A percentile compares a stretch with the other conserved stretches of the same genome.
Conservation (phyloP, 2,329 filamentous ascomycete species). For the Penicillium nordicum region DNA sequence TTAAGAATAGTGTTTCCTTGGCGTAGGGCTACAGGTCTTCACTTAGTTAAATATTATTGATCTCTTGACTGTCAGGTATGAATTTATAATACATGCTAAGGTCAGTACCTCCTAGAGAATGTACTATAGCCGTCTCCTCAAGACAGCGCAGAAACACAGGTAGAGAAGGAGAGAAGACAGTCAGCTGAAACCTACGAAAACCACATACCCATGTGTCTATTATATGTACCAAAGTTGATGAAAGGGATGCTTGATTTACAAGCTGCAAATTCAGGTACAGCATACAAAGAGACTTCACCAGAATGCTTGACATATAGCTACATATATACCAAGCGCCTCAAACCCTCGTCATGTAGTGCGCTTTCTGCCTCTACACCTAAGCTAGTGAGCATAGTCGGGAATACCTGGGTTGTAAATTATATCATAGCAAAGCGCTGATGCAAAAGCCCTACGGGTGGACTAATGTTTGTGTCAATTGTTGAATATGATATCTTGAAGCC, state of each 20-base stretch:
- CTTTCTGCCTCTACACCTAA: too few relatives aligned
- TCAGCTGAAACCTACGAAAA: neutral
- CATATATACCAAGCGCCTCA: neutral
- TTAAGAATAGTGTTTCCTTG: neutral
- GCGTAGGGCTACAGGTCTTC: neutral
- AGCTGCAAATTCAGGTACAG: neutral
- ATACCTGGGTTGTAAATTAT: neutral
- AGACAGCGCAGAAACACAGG: neutral
- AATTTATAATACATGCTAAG: neutral
- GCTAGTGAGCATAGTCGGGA: too few relatives aligned
- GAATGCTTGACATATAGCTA: neutral
- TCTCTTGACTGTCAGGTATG: neutral
- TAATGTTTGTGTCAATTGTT: neutral
- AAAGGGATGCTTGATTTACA: neutral
- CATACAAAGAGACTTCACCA: neutral
- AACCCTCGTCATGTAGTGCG: neutral
- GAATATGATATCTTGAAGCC: too few relatives aligned
- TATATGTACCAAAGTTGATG: neutral
- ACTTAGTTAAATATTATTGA: too few relatives aligned
- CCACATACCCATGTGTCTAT: neutral
- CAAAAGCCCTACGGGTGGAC: neutral
- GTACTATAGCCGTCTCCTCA: rapidly evolving
- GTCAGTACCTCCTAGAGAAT: rapidly evolving
- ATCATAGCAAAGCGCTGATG: too few relatives aligned
- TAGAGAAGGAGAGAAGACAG: neutral